Conservation (phyloP, 495 filamentous ascomycete species). For the Podospora appendiculata region DNA sequence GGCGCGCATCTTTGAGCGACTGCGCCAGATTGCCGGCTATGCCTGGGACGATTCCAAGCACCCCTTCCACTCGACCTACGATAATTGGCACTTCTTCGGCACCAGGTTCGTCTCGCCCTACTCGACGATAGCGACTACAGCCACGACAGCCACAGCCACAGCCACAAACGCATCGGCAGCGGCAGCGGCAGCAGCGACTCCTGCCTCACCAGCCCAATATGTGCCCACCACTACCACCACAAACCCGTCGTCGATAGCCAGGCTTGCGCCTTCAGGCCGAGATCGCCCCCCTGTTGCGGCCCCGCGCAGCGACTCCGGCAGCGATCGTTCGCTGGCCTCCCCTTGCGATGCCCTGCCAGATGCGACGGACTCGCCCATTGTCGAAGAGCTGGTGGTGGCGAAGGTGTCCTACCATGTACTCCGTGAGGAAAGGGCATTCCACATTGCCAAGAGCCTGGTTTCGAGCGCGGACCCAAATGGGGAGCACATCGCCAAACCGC, state of each 20-base stretch:
- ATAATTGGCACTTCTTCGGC: slow-evolving; percentile 56
- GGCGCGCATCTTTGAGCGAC: slow-evolving; percentile 61
- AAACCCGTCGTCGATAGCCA: slow-evolving; percentile 16
- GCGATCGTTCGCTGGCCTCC: slow-evolving; percentile 31
- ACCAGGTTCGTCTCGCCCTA: slow-evolving; percentile 38
- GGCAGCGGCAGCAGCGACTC: slow-evolving; percentile 10
- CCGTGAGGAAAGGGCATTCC: slow-evolving; percentile 75
- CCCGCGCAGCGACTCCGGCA: slow-evolving; percentile 27
- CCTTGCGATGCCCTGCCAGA: slow-evolving; percentile 12
- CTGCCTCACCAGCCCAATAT: slow-evolving; percentile 10
- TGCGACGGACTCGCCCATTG: slow-evolving; percentile 21
- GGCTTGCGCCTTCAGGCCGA: slow-evolving; percentile 19
- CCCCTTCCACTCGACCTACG: slow-evolving; percentile 78
- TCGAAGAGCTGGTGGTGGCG: slow-evolving; percentile 56
- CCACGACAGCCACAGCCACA: slow-evolving; percentile 7
- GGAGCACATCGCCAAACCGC: slow-evolving; percentile 63
- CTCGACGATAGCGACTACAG: slow-evolving; percentile 20
- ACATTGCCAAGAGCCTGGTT: slow-evolving; percentile 64
- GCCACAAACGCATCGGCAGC: slow-evolving; percentile 15
- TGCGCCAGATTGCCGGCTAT: slow-evolving; percentile 65
- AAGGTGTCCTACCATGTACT: slow-evolving; percentile 72
- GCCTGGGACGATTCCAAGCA: slow-evolving; percentile 62
- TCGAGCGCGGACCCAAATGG: slow-evolving; percentile 64
- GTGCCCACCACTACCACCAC: slow-evolving; percentile 13
- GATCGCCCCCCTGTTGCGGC: slow-evolving; percentile 22